phyloP scores from a whole-genome alignment of 2,329 filamentous ascomycete genomes.

The Colletotrichum sp. region DNA sequence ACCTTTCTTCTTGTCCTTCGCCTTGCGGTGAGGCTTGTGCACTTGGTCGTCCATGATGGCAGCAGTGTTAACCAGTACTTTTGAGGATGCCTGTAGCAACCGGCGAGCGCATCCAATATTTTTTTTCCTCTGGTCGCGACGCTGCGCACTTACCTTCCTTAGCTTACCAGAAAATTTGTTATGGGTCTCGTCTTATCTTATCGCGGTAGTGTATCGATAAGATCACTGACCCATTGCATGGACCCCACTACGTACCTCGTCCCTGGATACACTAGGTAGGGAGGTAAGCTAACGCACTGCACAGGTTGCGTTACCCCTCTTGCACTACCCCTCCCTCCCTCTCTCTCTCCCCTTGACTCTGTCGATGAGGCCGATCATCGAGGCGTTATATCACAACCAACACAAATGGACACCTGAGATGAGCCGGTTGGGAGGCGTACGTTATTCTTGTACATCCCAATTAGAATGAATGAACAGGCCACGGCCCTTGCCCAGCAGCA shows the following conservation, averaged over 20 bases:
- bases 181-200: slow-evolving; percentile 12
- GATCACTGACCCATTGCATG: not conserved
- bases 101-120: not conserved
- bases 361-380: not conserved
- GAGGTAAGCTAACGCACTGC: not conserved
- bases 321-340: not conserved
- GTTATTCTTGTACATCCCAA: not conserved
- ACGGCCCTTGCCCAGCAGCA: not conserved
- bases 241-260: not conserved
- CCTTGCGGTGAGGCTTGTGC: slow-evolving; percentile 84
- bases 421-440: not conserved
- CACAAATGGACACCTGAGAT: not conserved
- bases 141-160: not conserved
- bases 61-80: slow-evolving; percentile 1
- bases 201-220: not conserved
- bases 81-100: not conserved
- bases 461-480: not conserved
- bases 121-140: slow-evolving; percentile 9
- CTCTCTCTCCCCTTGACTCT: not conserved
- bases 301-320: not conserved
- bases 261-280: not conserved
- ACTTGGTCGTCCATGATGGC: slow-evolving; percentile 78
- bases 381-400: not conserved
- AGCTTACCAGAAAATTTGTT: slow-evolving; percentile 15
- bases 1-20: slow-evolving; percentile 82